Evolutionary conservation across 305 asterid species (phyloP).

Genomic region (Fraxinus floribunda): DNA sequence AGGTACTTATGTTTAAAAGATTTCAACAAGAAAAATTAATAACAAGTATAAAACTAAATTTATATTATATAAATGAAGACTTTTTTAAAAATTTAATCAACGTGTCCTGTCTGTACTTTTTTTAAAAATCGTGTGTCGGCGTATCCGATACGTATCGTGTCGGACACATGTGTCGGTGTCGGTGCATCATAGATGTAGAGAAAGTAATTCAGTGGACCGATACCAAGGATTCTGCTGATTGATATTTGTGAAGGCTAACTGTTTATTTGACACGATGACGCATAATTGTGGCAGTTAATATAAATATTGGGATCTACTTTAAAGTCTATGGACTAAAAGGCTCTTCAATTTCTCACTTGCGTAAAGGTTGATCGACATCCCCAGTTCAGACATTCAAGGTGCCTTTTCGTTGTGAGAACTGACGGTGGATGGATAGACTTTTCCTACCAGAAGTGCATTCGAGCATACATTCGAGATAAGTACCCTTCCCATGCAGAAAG

Average conservation of each 20-base stretch:
- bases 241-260: neutral
- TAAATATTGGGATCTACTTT: neutral
- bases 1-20: too few relatives aligned
- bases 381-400: constrained; percentile 70
- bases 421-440: constrained; percentile 97
- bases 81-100: too few relatives aligned
- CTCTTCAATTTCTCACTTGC: constrained; percentile 12
- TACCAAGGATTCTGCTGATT: neutral
- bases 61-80: too few relatives aligned
- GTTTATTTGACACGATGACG: neutral
- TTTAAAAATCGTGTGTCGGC: too few relatives aligned
- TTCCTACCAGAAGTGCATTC: constrained; percentile 91
- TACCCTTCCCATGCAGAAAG: constrained; percentile 76
- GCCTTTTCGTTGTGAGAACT: constrained; percentile 82
- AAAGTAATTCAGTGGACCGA: neutral
- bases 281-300: neutral
- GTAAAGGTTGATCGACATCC: constrained; percentile 92
- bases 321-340: neutral
- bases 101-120: too few relatives aligned
- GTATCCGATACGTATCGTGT: too few relatives aligned
- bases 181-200: neutral
- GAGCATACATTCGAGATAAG: constrained; percentile 64
- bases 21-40: too few relatives aligned
- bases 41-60: too few relatives aligned
- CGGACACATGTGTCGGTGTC: too few relatives aligned